phyloP scores from a whole-genome alignment of 208 protist genomes.

The Wallacemonas sp. region DNA sequence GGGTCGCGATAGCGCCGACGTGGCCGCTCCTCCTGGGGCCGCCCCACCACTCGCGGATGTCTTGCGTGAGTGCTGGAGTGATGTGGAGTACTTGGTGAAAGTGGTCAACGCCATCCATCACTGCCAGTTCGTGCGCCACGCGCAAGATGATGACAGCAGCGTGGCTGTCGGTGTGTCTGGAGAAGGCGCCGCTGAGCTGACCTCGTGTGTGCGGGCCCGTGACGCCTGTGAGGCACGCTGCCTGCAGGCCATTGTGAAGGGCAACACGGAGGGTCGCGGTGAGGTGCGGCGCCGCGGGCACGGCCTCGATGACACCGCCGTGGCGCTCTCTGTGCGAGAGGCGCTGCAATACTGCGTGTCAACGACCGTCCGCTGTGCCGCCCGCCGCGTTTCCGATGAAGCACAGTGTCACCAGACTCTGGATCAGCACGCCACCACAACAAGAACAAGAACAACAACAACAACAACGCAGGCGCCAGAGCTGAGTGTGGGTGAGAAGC shows the following conservation, averaged over 20 bases:
- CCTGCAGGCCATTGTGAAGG: constrained; percentile 46
- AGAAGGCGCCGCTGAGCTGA: too few relatives aligned
- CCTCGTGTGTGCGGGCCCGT: too few relatives aligned
- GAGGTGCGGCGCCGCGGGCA: constrained; percentile 26
- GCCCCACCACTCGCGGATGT: constrained; percentile 27
- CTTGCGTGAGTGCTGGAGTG: constrained; percentile 47
- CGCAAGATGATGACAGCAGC: too few relatives aligned
- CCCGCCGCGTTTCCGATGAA: too few relatives aligned
- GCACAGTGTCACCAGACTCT: too few relatives aligned
- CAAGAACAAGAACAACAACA: too few relatives aligned
- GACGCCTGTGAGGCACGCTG: constrained; percentile 50
- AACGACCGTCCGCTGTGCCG: constrained; percentile 32
- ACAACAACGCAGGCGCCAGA: too few relatives aligned
- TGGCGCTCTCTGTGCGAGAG: constrained; percentile 55
- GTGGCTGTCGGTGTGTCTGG: too few relatives aligned
- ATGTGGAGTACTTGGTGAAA: constrained; percentile 64
- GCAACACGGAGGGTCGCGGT: constrained; percentile 35
- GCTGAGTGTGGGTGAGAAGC: too few relatives aligned
- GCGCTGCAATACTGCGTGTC: constrained; percentile 71
- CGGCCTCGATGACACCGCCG: constrained; percentile 19
- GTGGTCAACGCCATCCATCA: constrained; percentile 75
- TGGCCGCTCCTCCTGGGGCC: background rate
- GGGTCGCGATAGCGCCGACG: constrained; percentile 12
- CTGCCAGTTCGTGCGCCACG: constrained; percentile 36
- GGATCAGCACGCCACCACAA: too few relatives aligned